Conservation (phyloP, 768 basidiomycete species). For the Auricularia sp. region DNA sequence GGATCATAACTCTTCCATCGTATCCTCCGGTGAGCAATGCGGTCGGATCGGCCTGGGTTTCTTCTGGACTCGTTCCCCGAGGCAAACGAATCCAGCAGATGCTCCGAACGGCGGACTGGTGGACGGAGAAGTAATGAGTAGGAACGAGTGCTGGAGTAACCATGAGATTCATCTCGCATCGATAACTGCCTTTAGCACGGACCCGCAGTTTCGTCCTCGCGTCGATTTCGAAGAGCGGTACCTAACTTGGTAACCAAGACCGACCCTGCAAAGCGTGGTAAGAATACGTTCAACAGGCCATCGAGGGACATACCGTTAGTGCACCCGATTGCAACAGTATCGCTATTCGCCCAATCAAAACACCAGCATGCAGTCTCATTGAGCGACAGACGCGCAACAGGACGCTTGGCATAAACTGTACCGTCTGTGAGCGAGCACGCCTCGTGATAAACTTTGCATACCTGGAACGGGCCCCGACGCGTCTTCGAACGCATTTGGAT, state of each 20-base stretch:
- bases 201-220: background rate
- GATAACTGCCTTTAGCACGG: background rate
- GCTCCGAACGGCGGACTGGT: slow-evolving; percentile 72
- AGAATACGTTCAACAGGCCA: background rate
- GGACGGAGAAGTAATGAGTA: slow-evolving; percentile 60
- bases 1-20: slow-evolving; percentile 67
- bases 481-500: slow-evolving; percentile 45
- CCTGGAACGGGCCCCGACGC: background rate
- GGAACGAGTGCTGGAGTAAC: slow-evolving; percentile 43
- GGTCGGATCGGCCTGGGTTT: slow-evolving; percentile 49
- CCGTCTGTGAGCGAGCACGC: slow-evolving; percentile 6
- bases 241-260: slow-evolving; percentile 27
- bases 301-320: slow-evolving; percentile 52
- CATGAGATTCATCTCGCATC: background rate
- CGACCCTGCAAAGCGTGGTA: slow-evolving; percentile 16
- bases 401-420: slow-evolving; percentile 29
- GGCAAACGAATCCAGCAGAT: slow-evolving; percentile 69
- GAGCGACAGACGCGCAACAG: slow-evolving; percentile 61
- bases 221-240: slow-evolving; percentile 12
- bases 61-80: slow-evolving; percentile 37
- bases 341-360: slow-evolving; percentile 87
- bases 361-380: slow-evolving; percentile 69
- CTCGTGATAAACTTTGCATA: background rate
- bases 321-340: slow-evolving; percentile 70
- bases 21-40: slow-evolving; percentile 71